Conservation (phyloP, 1,284 basidiomycete species). For the Boletus semigastroideus region DNA sequence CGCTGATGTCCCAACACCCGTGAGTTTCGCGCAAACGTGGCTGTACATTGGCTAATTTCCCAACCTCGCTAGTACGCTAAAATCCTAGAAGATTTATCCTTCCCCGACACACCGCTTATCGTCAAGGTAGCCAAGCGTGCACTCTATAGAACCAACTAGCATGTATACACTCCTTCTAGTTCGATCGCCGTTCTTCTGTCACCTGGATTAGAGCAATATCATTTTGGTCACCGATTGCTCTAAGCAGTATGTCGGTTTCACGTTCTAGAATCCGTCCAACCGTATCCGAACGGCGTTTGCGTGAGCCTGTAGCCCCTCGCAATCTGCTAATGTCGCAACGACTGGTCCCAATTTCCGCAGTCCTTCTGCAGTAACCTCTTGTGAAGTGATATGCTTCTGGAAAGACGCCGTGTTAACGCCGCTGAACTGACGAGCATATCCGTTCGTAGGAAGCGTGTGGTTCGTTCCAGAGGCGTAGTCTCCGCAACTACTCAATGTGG, state of each 20-base stretch:
- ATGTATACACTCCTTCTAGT: constrained; percentile 10
- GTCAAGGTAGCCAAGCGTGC: constrained; percentile 91
- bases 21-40: constrained; percentile 50
- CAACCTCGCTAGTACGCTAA: constrained; percentile 70
- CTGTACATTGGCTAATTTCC: constrained; percentile 2
- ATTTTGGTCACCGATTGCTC: constrained; percentile 9
- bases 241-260: not conserved
- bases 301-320: constrained; percentile 94
- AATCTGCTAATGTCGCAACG: constrained; percentile 89
- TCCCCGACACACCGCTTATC: constrained; percentile 88
- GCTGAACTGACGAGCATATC: constrained; percentile 96
- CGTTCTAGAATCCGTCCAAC: constrained; percentile 32
- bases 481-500: constrained; percentile 67
- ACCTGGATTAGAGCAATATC: constrained; percentile 16
- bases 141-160: constrained; percentile 82
- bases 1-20: constrained; percentile 94
- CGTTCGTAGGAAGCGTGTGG: constrained; percentile 94
- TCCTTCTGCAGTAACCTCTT: constrained; percentile 84
- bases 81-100: constrained; percentile 84
- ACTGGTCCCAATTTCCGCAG: constrained; percentile 82
- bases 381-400: constrained; percentile 98
- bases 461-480: constrained; percentile 99
- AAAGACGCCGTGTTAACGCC: constrained; percentile 97
- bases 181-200: constrained; percentile 9
- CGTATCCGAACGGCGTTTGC: constrained; percentile 84